phyloP scores from a whole-genome alignment of 331 rosid genomes.

The Malus hybrid region DNA sequence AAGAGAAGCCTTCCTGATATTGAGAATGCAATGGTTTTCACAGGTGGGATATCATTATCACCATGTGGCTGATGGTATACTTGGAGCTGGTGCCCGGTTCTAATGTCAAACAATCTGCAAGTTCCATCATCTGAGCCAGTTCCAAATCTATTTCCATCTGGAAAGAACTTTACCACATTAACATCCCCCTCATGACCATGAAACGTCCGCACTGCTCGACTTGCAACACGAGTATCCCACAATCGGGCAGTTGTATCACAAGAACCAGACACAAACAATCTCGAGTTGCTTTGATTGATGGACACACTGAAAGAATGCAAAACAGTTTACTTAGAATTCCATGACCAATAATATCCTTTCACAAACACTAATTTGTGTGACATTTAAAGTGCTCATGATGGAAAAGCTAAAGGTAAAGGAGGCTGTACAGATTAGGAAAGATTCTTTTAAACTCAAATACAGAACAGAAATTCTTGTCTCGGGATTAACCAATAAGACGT shows the following conservation, averaged over 20 bases:
- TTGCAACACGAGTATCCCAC: slow-evolving; percentile 99
- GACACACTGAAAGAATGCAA: slow-evolving; percentile 59
- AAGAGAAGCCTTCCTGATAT: slow-evolving; percentile 91
- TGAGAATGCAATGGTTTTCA: slow-evolving; percentile 87
- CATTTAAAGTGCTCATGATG: not conserved
- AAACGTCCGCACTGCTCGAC: slow-evolving; percentile 89
- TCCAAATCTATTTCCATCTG: slow-evolving; percentile 96
- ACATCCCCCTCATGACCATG: slow-evolving; percentile 88
- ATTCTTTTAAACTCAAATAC: not conserved
- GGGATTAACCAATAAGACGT: not conserved
- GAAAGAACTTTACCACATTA: slow-evolving; percentile 77
- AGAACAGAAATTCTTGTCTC: not conserved
- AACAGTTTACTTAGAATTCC: not conserved
- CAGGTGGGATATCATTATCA: slow-evolving; percentile 48
- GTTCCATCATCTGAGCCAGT: slow-evolving; percentile 95
- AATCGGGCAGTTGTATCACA: slow-evolving; percentile 85
- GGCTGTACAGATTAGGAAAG: no score
- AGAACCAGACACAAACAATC: slow-evolving; percentile 86
- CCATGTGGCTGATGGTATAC: slow-evolving; percentile 56
- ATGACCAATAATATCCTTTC: not conserved
- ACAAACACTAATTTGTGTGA: not conserved
- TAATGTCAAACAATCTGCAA: slow-evolving; percentile 81
- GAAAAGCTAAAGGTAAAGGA: not conserved
- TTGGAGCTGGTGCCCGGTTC: slow-evolving; percentile 97
- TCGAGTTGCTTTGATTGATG: slow-evolving; percentile 70